These are phyloP conservation scores for Cadophora luteo-olivacea DNA, from an alignment of 2,329 filamentous ascomycete species.

Conservation along the genomic window DNA sequence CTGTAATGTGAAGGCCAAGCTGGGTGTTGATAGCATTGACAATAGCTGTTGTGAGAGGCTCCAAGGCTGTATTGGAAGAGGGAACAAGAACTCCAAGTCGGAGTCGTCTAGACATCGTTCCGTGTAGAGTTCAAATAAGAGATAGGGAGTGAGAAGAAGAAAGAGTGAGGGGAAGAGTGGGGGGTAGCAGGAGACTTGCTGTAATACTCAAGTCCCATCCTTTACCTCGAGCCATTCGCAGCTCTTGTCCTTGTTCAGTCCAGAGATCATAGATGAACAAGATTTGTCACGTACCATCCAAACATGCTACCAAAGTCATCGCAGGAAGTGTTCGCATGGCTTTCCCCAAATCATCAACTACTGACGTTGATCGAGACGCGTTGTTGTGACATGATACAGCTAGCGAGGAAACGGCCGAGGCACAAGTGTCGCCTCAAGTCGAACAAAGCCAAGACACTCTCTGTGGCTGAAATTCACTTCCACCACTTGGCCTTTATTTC, in stretches of 20 bases:
- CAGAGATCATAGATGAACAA: background rate
- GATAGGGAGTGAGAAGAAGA: background rate
- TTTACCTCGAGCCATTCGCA: background rate
- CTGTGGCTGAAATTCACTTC: background rate
- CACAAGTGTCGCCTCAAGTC: background rate
- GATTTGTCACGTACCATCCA: background rate
- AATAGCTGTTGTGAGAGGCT: constrained; percentile 50
- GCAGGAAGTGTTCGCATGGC: background rate
- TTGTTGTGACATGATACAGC: background rate
- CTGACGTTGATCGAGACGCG: background rate
- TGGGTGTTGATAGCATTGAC: constrained; percentile 39
- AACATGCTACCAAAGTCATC: background rate
- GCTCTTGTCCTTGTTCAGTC: background rate
- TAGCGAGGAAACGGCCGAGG: constrained; percentile 1
- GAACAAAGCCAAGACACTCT: constrained; percentile 6
- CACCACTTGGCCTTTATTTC: constrained; percentile 5
- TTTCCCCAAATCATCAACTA: background rate
- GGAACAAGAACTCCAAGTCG: constrained; percentile 51
- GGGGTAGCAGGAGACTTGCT: background rate
- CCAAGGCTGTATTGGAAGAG: constrained; percentile 52
- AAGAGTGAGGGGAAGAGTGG: background rate
- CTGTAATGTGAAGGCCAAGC: constrained; percentile 44
- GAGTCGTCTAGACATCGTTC: constrained; percentile 23
- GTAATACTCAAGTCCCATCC: background rate
- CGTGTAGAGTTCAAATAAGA: background rate